Conservation (phyloP, 768 basidiomycete genomes). For the Leccinum truebloodii region DNA sequence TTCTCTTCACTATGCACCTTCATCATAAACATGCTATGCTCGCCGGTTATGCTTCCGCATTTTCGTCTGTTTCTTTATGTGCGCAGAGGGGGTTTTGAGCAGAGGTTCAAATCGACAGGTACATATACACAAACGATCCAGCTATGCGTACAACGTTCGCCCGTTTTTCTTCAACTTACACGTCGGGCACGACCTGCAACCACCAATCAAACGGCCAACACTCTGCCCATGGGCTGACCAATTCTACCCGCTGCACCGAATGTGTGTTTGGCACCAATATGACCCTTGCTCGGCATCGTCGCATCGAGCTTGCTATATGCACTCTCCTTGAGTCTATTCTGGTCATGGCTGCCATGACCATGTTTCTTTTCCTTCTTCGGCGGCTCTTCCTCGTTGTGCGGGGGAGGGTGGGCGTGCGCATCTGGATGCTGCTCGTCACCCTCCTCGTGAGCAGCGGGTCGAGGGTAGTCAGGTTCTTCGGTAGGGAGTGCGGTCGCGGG, state of each 20-base stretch:
- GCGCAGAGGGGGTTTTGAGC: not conserved
- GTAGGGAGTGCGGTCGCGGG: constrained; percentile 1
- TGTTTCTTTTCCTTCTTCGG: constrained; percentile 52
- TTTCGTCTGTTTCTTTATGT: not conserved
- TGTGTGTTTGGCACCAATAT: constrained; percentile 31
- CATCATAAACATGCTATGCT: constrained; percentile 19
- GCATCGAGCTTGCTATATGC: constrained; percentile 47
- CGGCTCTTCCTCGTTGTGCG: constrained; percentile 46
- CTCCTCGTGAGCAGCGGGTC: constrained; percentile 46
- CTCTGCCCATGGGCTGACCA: constrained; percentile 56
- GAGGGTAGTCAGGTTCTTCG: constrained; percentile 49
- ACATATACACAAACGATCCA: constrained; percentile 21
- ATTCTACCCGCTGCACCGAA: constrained; percentile 53
- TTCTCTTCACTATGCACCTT: constrained; percentile 20
- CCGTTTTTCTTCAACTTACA: not conserved
- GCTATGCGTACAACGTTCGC: constrained; percentile 9
- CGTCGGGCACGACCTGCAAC: not conserved
- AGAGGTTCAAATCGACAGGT: constrained; percentile 6
- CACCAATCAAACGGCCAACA: constrained; percentile 32
- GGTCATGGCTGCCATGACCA: constrained; percentile 38
- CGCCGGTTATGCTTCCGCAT: constrained; percentile 9
- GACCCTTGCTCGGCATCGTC: constrained; percentile 50
- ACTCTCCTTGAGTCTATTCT: constrained; percentile 48
- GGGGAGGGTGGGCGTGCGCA: constrained; percentile 24
- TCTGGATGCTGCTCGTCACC: constrained; percentile 28